phyloP scores from a whole-genome alignment of 768 basidiomycete species.

The Brasilioporus rufonigricans region DNA sequence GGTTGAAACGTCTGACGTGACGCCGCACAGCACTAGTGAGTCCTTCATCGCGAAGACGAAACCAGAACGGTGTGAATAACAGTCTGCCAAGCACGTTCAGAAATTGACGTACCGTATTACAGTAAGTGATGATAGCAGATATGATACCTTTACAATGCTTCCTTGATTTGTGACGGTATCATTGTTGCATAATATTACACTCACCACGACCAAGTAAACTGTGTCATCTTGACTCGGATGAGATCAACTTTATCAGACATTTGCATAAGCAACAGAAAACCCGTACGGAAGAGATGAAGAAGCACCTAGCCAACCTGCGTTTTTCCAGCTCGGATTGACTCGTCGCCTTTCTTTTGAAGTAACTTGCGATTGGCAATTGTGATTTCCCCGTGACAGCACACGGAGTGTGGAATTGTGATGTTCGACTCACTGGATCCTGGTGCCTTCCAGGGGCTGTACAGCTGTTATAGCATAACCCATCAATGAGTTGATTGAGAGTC shows the following conservation, averaged over 20 bases:
- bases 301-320: background rate
- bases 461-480: background rate
- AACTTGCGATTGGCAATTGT: background rate
- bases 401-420: background rate
- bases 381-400: background rate
- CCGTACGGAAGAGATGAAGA: background rate
- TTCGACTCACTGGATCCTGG: no score
- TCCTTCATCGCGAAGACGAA: background rate
- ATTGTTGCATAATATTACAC: background rate
- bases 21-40: background rate
- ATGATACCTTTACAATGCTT: background rate
- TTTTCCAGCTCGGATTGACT: background rate
- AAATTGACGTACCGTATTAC: background rate
- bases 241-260: background rate
- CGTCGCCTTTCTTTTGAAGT: background rate
- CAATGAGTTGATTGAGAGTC: background rate
- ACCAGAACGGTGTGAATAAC: background rate
- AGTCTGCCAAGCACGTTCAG: background rate
- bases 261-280: background rate
- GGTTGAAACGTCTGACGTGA: no score
- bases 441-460: background rate
- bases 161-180: background rate
- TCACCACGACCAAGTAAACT: background rate
- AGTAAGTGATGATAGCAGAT: background rate
- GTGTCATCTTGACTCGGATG: background rate